Evolutionary conservation across 2,329 filamentous ascomycete genomes (phyloP), one percentile per base, ranked within the genome.

Genomic region (Bipolaris oryzae): DNA sequence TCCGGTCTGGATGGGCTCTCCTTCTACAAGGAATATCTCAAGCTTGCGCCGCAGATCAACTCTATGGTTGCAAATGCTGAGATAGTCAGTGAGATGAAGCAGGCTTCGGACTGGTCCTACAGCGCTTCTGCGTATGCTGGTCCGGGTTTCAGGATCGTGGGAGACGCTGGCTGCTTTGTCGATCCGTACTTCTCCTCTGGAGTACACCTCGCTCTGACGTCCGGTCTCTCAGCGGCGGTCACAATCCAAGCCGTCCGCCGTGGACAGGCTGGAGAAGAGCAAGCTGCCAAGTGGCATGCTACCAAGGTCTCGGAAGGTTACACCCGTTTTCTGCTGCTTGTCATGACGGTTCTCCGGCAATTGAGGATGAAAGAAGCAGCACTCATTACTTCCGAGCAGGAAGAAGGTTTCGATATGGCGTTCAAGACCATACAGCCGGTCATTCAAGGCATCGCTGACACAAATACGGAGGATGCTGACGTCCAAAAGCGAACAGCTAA

Each of bases 161-260:
- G 81, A 1, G 80, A 83, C 55, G 80, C 80, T 0, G 81, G 79
- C 1, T 78, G 76, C 58, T 83, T 83, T 58, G 81, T 83, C 55
- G 80, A 83, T 54, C 80, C 80, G 0, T 78, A 75, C 55, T 83
- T 82, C 67, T 81, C 78, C 0, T 82, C 80, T 0, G 80, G 80
- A 9, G 74, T 80, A 3, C 81, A 83, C 57, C 67, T 83, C 1
- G 81, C 81, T 1, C 34, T 83, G 0, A 57, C 70, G 0, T 69
- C 76, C 15, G 80, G 70, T 3, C 73, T 84, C 0, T 79, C 81
- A 0, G 80, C 82, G 0, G 80, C 80, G 1, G 69, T 68, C 0
- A 79, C 80, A 0, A 81, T 83, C 16, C 78, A 1, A 66, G 83
- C 7, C 72, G 63, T 37, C 59, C 65, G 43, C 80, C 84, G n/a